These are phyloP conservation scores for Acrodontium crateriforme DNA, from an alignment of 2,329 filamentous ascomycete genomes.

Conservation along the genomic window DNA sequence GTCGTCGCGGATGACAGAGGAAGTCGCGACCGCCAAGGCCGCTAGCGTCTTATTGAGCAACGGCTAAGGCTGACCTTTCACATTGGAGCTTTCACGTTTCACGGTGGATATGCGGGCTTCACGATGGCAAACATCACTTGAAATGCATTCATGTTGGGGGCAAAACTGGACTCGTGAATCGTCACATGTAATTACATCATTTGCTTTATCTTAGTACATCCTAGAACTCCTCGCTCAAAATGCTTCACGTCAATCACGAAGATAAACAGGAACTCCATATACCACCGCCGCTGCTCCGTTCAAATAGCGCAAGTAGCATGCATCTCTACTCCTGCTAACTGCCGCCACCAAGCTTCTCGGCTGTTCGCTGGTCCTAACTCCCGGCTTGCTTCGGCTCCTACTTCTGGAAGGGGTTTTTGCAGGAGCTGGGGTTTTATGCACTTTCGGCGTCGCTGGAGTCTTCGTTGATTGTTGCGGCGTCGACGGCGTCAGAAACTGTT, in stretches of 20 bases:
- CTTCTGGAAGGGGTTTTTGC: constrained; percentile 15
- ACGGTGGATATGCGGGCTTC: too few species aligned
- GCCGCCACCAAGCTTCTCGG: constrained; percentile 56
- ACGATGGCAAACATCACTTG: too few species aligned
- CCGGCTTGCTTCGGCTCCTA: constrained; percentile 12
- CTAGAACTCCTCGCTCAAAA: too few species aligned
- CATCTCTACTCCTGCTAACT: constrained; percentile 56
- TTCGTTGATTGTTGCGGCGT: constrained; percentile 18
- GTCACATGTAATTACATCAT: too few species aligned
- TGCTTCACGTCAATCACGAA: constrained; percentile 33
- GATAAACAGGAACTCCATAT: constrained; percentile 87
- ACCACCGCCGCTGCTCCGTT: constrained; percentile 89
- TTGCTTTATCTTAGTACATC: too few species aligned
- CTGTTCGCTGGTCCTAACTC: constrained; percentile 24
- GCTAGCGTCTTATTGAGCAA: too few species aligned
- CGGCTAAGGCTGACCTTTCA: too few species aligned
- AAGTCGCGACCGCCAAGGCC: too few species aligned
- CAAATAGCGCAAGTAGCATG: constrained; percentile 79
- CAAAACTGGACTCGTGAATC: too few species aligned
- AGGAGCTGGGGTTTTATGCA: constrained; percentile 16
- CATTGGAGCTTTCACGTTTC: too few species aligned
- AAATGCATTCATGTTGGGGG: too few species aligned
- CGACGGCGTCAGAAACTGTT: constrained; percentile 9
- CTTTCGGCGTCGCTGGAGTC: constrained; percentile 22
- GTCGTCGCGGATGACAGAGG: too few species aligned